These are phyloP conservation scores for Citrus sinensis DNA, from an alignment of 345 rosid genomes.

Conservation along the genomic window DNA sequence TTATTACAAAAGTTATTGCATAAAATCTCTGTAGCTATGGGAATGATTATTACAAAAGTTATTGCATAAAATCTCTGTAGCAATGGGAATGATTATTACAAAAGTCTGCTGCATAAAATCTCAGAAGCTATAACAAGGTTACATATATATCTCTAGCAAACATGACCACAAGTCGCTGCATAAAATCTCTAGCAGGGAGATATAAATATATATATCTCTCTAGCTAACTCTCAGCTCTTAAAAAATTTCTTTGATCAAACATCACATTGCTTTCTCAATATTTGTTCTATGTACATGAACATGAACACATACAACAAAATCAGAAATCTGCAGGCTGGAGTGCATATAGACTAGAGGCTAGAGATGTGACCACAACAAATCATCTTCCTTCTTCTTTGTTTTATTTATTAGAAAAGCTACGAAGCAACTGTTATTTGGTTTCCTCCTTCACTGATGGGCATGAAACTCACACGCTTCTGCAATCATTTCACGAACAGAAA, in stretches of 20 bases:
- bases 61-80: too few species aligned
- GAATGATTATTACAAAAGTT: neutral
- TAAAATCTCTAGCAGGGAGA: neutral
- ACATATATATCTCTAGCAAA: neutral
- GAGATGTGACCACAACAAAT: neutral
- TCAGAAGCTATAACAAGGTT: too few species aligned
- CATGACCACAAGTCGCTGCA: neutral
- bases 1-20: too few species aligned
- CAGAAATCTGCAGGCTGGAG: constrained; percentile 6
- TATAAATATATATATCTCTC: neutral
- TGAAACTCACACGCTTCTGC: constrained; percentile 92
- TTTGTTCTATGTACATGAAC: constrained; percentile 9
- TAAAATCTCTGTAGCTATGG: too few species aligned
- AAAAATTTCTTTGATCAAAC: constrained; percentile 4
- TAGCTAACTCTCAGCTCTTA: neutral
- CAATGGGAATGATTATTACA: neutral
- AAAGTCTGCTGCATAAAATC: too few species aligned
- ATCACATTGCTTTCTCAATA: neutral
- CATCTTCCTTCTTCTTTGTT: neutral
- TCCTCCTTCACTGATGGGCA: constrained; percentile 55
- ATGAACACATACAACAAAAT: neutral
- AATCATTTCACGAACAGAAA: constrained; percentile 1
- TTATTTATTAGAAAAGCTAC: neutral
- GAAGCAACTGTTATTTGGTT: constrained; percentile 66
- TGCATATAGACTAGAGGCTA: neutral